phyloP scores from a whole-genome alignment of 345 rosid genomes.

The Fremontodendron californicum region DNA sequence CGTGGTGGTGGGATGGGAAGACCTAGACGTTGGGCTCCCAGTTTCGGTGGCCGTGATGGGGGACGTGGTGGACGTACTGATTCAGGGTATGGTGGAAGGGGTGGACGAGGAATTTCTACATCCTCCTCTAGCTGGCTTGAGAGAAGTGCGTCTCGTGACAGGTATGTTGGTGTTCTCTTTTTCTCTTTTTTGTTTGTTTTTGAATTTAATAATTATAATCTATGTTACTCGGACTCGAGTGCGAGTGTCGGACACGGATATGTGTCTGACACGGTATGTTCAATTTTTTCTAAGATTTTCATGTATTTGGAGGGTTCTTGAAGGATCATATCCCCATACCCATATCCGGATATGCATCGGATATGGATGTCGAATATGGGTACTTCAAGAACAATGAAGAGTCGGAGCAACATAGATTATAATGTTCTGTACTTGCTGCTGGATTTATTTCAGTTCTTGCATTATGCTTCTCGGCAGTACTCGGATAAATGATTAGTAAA shows the following conservation, averaged over 20 bases:
- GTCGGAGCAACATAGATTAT: too few relatives aligned
- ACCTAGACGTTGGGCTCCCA: constrained; percentile 70
- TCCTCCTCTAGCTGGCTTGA: constrained; percentile 28
- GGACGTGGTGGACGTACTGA: constrained; percentile 51
- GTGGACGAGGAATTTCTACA: constrained; percentile 35
- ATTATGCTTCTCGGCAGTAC: not conserved
- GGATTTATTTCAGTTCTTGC: not conserved
- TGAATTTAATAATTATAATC: not conserved
- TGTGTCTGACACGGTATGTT: too few relatives aligned
- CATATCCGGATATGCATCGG: too few relatives aligned
- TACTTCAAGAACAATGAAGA: too few relatives aligned
- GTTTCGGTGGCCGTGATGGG: constrained; percentile 57
- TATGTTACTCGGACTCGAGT: too few relatives aligned
- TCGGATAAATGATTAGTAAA: not conserved
- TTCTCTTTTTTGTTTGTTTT: not conserved
- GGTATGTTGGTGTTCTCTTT: constrained; percentile 32
- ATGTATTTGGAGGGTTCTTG: too few relatives aligned
- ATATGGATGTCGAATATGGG: too few relatives aligned
- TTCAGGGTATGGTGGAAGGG: constrained; percentile 58
- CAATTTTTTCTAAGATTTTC: too few relatives aligned
- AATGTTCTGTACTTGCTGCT: not conserved
- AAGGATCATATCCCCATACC: too few relatives aligned
- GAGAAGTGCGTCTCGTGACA: constrained; percentile 53
- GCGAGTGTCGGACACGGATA: too few relatives aligned
- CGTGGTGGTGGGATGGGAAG: constrained; percentile 73